Evolutionary conservation across 331 rosid genomes (phyloP), one percentile per base, ranked within the genome.

Genomic region (Dryas integrifolia): DNA sequence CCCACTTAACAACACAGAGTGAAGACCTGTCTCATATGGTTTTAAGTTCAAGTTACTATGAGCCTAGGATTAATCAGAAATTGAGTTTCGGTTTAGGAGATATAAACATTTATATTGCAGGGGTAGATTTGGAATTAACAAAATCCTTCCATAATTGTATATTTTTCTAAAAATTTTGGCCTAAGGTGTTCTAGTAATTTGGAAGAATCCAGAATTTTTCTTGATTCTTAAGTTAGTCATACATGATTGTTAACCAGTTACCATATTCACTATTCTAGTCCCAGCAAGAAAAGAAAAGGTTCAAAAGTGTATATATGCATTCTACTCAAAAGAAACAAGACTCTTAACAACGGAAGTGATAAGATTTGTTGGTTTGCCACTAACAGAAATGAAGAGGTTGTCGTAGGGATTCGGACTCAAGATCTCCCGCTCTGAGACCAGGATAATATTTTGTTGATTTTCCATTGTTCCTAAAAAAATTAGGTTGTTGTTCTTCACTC

Each of bases 361-460:
- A 63, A 10, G 26, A 4, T 60, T 35, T 63, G 69, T 16, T 63
- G 69, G 21, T 14, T 35, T 59, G 38, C 65, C 46, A 63, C 69
- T 3, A 9, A 30, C n/a, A 58, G 14, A 14, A 24, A 10, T 21
- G 5, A 3, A 26, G 15, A 55, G 9, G 35, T 55, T n/a, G 67
- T 61, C 2, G 16, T 5, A 59, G 43, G 45, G 30, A 43, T 43
- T 43, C 41, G 26, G 41, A 64, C 38, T 13, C 11, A 16, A 64
- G 69, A 64, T 44, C 12, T 21, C 69, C 58, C 15, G n/a, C 52
- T 9, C 26, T 8, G 69, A 64, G 43, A 24, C 39, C 48, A 64
- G 12, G 62, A 15, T 64, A n/a, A n/a, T 6, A 14, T 35, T 39
- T 39, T 5, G 16, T 35, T 14, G 24, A 35, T 13, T 15, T 57